Conservation (phyloP, 352 stramenopile genomes). For the Aphanomyces cochlioides region DNA sequence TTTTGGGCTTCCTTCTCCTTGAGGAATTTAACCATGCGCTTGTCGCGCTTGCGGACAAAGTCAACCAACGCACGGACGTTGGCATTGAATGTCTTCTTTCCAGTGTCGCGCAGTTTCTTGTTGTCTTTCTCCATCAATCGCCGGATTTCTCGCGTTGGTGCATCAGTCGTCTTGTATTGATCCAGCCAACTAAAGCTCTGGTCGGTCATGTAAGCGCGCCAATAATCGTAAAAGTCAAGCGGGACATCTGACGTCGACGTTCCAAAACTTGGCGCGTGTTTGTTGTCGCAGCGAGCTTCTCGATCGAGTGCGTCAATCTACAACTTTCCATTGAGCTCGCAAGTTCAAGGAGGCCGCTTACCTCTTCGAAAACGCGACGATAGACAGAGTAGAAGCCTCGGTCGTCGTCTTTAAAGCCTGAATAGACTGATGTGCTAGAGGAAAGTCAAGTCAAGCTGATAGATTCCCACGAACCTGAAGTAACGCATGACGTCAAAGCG, state of each 20-base stretch:
- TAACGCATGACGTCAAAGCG: conserved; percentile 69
- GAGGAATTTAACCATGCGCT: conserved; percentile 56
- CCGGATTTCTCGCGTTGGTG: conserved; percentile 65
- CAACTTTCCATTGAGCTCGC: too few relatives aligned
- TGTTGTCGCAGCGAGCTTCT: conserved; percentile 26
- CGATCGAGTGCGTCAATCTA: conserved; percentile 71
- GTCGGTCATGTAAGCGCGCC: conserved; percentile 68
- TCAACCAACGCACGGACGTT: conserved; percentile 80
- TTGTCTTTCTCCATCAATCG: conserved; percentile 87
- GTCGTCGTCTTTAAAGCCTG: conserved; percentile 66
- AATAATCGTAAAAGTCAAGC: conserved; percentile 73
- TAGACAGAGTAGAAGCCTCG: conserved; percentile 81
- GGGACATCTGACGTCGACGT: conserved; percentile 32
- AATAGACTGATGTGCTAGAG: conserved; percentile 56
- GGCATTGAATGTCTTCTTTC: conserved; percentile 68
- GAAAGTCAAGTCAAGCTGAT: background rate
- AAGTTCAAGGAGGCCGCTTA: background rate
- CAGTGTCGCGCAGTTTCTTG: conserved; percentile 76
- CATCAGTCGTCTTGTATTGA: conserved; percentile 79
- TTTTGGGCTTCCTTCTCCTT: conserved; percentile 53
- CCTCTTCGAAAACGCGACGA: conserved; percentile 63
- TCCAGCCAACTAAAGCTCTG: conserved; percentile 75
- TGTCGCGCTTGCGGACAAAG: conserved; percentile 75
- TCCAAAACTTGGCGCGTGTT: conserved; percentile 49
- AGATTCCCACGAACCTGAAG: conserved; percentile 46